Evolutionary conservation across 805 yeast species (phyloP).

Genomic region (Middelhovenomyces tepae): DNA sequence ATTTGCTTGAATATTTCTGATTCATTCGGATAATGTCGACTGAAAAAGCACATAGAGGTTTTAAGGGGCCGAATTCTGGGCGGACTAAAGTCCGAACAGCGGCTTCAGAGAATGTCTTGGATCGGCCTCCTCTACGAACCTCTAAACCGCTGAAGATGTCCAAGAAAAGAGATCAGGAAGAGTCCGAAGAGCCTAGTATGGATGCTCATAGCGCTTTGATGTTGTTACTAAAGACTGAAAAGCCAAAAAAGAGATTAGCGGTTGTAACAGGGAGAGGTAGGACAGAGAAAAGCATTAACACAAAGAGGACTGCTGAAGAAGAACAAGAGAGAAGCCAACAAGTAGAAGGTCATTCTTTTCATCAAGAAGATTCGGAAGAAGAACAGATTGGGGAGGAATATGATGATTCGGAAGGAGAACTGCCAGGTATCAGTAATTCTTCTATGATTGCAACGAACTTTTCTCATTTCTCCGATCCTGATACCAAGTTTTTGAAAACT

Average conservation of each 20-base stretch:
- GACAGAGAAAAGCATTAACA: slow-evolving; percentile 19
- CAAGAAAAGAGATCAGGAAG: too few relatives aligned
- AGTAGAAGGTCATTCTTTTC: slow-evolving; percentile 14
- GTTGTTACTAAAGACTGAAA: slow-evolving; percentile 48
- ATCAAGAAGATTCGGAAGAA: slow-evolving; percentile 26
- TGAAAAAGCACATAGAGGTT: too few relatives aligned
- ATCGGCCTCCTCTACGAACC: too few relatives aligned
- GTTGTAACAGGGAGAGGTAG: slow-evolving; percentile 1
- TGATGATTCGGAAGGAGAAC: slow-evolving; percentile 19
- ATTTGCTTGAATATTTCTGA: too few relatives aligned
- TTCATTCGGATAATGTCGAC: too few relatives aligned
- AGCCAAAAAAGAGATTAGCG: slow-evolving; percentile 16
- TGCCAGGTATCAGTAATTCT: too few relatives aligned
- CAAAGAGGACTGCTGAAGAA: slow-evolving; percentile 18
- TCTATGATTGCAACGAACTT: too few relatives aligned
- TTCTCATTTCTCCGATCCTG: too few relatives aligned
- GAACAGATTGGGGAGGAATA: slow-evolving; percentile 26
- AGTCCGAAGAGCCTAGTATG: slow-evolving; percentile 36
- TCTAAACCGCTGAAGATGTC: too few relatives aligned
- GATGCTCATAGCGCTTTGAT: slow-evolving; percentile 52
- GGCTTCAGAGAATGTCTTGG: too few relatives aligned
- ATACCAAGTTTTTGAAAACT: background rate
- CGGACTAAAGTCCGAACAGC: too few relatives aligned
- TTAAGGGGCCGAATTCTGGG: too few relatives aligned
- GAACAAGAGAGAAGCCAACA: slow-evolving; percentile 15